A percentile compares a stretch with the other conserved stretches of the same genome.
phyloP scores from a whole-genome alignment of 495 filamentous ascomycete species.

The Penicillium salamii region DNA sequence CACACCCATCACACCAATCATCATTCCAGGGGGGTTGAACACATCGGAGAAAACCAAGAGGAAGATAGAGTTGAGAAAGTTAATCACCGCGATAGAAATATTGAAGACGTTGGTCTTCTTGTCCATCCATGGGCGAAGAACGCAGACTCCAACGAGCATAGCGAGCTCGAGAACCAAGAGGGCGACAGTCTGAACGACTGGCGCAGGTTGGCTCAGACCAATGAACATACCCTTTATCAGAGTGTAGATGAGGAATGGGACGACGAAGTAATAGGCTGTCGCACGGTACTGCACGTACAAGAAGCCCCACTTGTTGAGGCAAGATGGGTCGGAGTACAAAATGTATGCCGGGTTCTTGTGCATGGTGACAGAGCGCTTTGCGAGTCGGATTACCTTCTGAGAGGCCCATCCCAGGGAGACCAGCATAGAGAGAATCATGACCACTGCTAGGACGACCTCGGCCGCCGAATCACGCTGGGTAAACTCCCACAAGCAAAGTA shows the following conservation, averaged over 20 bases:
- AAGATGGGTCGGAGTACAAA: conserved; percentile 88
- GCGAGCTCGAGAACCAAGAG: conserved; percentile 81
- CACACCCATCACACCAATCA: conserved; percentile 91
- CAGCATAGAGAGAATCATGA: conserved; percentile 83
- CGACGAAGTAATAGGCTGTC: conserved; percentile 94
- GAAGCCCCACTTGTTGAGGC: conserved; percentile 98
- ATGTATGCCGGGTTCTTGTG: conserved; percentile 98
- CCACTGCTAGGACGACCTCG: conserved; percentile 82
- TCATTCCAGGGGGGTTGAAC: conserved; percentile 81
- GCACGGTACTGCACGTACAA: conserved; percentile 97
- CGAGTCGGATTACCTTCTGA: conserved; percentile 84
- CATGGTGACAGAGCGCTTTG: conserved; percentile 81
- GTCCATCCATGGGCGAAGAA: conserved; percentile 96
- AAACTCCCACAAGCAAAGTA: conserved; percentile 93
- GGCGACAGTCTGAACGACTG: conserved; percentile 79
- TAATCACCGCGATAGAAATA: conserved; percentile 84
- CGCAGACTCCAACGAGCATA: conserved; percentile 72
- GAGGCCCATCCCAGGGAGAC: conserved; percentile 82
- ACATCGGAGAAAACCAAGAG: conserved; percentile 80
- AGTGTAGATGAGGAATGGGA: conserved; percentile 75
- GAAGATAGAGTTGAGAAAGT: conserved; percentile 89
- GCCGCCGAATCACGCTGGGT: conserved; percentile 82
- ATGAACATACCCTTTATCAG: conserved; percentile 90
- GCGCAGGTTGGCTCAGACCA: conserved; percentile 70
- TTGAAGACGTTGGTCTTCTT: conserved; percentile 98